Base-by-base conservation (phyloP, 768 basidiomycete species). In the Phallus indusiatus region DNA sequence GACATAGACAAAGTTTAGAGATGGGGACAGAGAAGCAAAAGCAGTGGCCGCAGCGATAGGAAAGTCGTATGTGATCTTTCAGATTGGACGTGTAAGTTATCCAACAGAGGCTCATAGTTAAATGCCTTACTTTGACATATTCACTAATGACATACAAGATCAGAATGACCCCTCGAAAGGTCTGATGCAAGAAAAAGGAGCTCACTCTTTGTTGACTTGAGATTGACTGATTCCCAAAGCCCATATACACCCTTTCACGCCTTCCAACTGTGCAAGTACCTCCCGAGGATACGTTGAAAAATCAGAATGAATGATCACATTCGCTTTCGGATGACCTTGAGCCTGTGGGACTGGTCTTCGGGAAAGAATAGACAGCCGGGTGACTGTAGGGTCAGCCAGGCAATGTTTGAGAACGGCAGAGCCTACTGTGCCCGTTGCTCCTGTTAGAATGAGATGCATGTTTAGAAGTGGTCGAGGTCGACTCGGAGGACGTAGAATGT, bases 231-330 rank as follows among this genome's bases (percentile, higher is more conserved):
- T 67, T 1, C 74, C 74, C 14, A 71, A 64, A 11, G 74, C 74
- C 73, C 74, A 75, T 3, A 75, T 59, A 60, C 70, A 71, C 17
- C 67, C 74, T 47, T 74, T 72, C 53, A 71, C 69, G 49, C 65
- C 65, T 6, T 66, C 71, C 48, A 75, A 65, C 28, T 65, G 64
- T 14, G 55, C 56, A 11, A 68, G 59, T 35, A 75, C 63, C 17
- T 67, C 68, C 1, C 64, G 55, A 1, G 72, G 64, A 62, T 74
- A 75, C 5, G 63, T 42, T 24, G 65, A 60, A 60, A 73, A 75
- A 66, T 75, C 71, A 6, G 62, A 48, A 61, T 73, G 69, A 11
- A 73, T 50, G 60, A 75, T 63, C 1, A 66, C 62, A 10, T 66
- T 64, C 4, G 72, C 71, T 56, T 73, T 73, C 1, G 56, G n/a